Conservation (phyloP, 352 stramenopile species). For the Lagenidium giganteum region DNA sequence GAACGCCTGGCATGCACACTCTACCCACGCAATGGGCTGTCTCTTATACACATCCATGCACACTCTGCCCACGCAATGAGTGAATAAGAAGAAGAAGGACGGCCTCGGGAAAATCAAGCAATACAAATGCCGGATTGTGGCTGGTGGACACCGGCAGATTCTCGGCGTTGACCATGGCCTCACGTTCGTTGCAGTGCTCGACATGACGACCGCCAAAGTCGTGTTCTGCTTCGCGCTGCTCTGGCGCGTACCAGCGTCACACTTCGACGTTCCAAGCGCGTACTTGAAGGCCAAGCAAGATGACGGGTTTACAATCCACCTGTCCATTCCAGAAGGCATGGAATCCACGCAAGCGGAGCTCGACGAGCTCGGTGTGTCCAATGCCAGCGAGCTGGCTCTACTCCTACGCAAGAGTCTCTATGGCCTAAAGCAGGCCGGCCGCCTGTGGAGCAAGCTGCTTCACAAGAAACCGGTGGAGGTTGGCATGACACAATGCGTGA, state of each 20-base stretch:
- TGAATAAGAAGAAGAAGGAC: conserved; percentile 22
- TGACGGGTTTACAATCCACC: conserved; percentile 14
- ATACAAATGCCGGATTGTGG: conserved; percentile 17
- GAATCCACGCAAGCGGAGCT: conserved; percentile 7
- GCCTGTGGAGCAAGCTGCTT: conserved; percentile 22
- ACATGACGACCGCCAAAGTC: conserved; percentile 16
- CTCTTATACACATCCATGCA: too few species aligned
- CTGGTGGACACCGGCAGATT: conserved; percentile 15
- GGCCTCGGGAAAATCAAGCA: conserved; percentile 8
- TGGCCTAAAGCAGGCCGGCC: conserved; percentile 23
- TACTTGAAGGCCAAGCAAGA: conserved; percentile 25
- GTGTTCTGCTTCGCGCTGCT: conserved; percentile 9
- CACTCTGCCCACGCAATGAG: conserved; percentile 14
- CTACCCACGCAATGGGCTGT: conserved; percentile 24
- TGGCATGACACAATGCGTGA: conserved; percentile 14
- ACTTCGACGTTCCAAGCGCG: conserved; percentile 26
- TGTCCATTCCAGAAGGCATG: conserved; percentile 17
- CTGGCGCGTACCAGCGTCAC: conserved; percentile 16
- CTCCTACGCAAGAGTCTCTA: conserved; percentile 20
- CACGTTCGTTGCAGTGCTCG: conserved; percentile 22
- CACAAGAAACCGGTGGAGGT: conserved; percentile 12
- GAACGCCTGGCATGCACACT: neutral
- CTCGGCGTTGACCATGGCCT: conserved; percentile 16
- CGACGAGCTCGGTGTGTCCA: conserved; percentile 2
- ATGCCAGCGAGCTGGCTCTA: conserved; percentile 7